Conservation (phyloP, 495 filamentous ascomycete genomes). For the Pseudevernia furfuracea region DNA sequence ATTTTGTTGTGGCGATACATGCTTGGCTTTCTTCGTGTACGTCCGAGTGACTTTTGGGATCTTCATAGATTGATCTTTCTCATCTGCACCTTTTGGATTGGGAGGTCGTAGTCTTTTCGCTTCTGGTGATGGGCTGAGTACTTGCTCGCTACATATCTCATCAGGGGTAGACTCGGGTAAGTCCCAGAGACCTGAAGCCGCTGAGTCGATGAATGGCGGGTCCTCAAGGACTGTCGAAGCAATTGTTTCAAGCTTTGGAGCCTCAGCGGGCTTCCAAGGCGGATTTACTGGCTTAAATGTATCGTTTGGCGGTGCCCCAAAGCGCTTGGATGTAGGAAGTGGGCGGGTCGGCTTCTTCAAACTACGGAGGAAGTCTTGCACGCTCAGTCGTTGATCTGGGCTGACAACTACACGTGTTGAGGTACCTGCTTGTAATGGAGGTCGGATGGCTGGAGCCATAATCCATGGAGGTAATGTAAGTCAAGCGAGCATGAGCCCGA, state of each 20-base stretch:
- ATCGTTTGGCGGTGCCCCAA: neutral
- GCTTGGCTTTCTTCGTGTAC: slow-evolving; percentile 6
- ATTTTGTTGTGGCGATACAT: neutral
- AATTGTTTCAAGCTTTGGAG: neutral
- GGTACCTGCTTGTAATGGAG: neutral
- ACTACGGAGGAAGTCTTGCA: slow-evolving; percentile 15
- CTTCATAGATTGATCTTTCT: neutral
- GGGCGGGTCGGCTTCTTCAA: neutral
- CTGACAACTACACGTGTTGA: neutral
- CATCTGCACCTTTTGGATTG: too few species aligned
- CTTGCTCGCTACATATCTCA: neutral
- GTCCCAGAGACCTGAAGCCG: neutral
- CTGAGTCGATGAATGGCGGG: neutral
- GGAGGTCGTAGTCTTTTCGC: neutral
- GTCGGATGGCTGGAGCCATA: slow-evolving; percentile 3
- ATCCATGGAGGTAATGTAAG: neutral
- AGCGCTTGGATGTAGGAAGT: neutral
- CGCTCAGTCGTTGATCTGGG: neutral
- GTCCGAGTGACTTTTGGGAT: neutral
- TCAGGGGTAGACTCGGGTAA: neutral
- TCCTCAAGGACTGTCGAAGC: neutral
- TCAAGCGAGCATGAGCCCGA: neutral
- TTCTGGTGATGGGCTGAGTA: neutral
- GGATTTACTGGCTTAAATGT: neutral
- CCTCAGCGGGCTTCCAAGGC: neutral